These are phyloP conservation scores for Manihot esculenta DNA, from an alignment of 441 rosid genomes.

Conservation along the genomic window DNA sequence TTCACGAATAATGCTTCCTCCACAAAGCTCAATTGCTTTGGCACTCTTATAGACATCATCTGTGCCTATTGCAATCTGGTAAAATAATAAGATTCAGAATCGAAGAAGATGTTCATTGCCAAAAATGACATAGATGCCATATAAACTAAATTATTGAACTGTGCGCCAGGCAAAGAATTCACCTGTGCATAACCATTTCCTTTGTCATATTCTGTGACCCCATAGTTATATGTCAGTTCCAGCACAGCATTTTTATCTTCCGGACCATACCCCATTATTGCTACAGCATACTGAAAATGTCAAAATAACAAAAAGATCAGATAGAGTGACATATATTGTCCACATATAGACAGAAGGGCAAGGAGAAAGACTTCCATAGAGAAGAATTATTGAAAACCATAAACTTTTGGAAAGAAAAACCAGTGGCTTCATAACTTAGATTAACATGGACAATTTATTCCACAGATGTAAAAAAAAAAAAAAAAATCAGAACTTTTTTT, in stretches of 20 bases:
- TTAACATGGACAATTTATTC: not conserved
- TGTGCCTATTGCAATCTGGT: slow-evolving; percentile 85
- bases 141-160: not conserved
- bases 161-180: slow-evolving; percentile 3
- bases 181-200: slow-evolving; percentile 94
- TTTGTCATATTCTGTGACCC: slow-evolving; percentile 77
- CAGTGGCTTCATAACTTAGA: not conserved
- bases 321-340: slow-evolving; percentile 3
- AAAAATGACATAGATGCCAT: not conserved
- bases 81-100: no score
- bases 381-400: not conserved
- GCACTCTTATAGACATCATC: slow-evolving; percentile 87
- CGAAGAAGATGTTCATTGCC: no score
- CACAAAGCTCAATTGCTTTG: slow-evolving; percentile 62
- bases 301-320: not conserved
- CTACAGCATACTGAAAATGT: slow-evolving; percentile 57
- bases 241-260: slow-evolving; percentile 80
- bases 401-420: not conserved
- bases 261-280: slow-evolving; percentile 88
- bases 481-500: not conserved
- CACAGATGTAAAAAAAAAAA: not conserved
- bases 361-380: not conserved
- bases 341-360: not conserved
- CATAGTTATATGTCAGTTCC: slow-evolving; percentile 86
- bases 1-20: slow-evolving; percentile 62